A percentile compares a stretch with the other conserved stretches of the same genome.
These are phyloP conservation scores for Cercospora sp. DNA, from an alignment of 2,329 filamentous ascomycete genomes.

Conservation along the genomic window DNA sequence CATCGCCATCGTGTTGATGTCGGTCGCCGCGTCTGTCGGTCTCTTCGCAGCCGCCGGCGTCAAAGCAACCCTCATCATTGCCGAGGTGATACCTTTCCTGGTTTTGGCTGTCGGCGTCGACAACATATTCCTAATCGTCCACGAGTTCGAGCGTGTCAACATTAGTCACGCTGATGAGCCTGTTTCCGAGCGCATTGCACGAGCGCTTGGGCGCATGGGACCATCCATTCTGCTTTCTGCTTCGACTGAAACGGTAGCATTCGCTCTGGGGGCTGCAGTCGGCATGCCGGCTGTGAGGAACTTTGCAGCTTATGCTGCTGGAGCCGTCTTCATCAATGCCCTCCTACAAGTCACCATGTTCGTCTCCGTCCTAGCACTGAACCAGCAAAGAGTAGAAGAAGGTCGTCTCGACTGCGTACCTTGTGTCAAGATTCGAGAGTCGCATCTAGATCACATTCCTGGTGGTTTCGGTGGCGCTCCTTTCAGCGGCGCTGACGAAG, in stretches of 20 bases:
- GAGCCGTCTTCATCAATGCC: constrained; percentile 95
- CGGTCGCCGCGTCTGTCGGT: constrained; percentile 90
- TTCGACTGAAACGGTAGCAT: constrained; percentile 90
- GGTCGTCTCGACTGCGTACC: constrained; percentile 89
- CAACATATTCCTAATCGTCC: constrained; percentile 98
- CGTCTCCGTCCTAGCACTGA: constrained; percentile 83
- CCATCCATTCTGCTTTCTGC: constrained; percentile 95
- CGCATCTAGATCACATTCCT: constrained; percentile 65
- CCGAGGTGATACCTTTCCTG: constrained; percentile 96
- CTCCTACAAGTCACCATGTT: constrained; percentile 98
- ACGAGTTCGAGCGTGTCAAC: constrained; percentile 96
- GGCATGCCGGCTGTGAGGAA: constrained; percentile 98
- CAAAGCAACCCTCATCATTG: constrained; percentile 95
- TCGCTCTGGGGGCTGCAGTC: constrained; percentile 87
- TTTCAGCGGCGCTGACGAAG: constrained; percentile 72
- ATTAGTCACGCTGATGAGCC: constrained; percentile 84
- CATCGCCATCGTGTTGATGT: constrained; percentile 95
- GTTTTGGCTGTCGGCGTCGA: constrained; percentile 95
- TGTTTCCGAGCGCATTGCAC: constrained; percentile 81
- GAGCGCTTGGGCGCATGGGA: constrained; percentile 91
- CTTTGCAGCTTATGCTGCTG: constrained; percentile 94
- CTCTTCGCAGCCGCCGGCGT: constrained; percentile 89
- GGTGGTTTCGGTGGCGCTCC: constrained; percentile 63
- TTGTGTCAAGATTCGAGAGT: constrained; percentile 77
- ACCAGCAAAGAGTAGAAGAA: constrained; percentile 87